Base-by-base conservation (phyloP, 2,329 filamentous ascomycete species). In the Alternaria postmessia region DNA sequence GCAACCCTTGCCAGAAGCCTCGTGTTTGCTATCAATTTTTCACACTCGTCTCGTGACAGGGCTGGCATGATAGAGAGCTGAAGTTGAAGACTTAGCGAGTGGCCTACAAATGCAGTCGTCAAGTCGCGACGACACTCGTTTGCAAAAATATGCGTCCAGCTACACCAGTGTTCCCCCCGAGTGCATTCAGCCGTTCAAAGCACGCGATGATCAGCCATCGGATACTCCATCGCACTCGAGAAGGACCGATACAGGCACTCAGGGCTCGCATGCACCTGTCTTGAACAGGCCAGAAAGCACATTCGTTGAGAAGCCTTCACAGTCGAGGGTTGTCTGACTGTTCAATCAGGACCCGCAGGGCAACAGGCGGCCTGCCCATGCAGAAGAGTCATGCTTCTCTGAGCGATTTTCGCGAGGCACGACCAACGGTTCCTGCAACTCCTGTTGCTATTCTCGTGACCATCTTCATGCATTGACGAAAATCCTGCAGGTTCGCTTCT, bases 381-480 rank as follows among this genome's bases (percentile, higher is more conserved):
- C 66, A 67, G 58, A 69, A 66, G 69, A 77, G 73, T 76, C 73
- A 75, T 72, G 66, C 59, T 34, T 59, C 52, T 58, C 20, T 65
- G 64, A 67, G 64, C 65, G 65, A 63, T 69, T 71, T 67, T 63
- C 69, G 69, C 68, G 57, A 57, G 54, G 58, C 63, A 57, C 57
- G 57, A 62, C 66, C 63, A 67, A 69, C 63, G 60, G 60, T 64
- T 67, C 59, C 62, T 60, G 63, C 59, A 54, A 57, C 53, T 57
- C 46, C 48, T 59, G 60, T 56, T 64, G 49, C 65, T 68, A 65
- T 70, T 70, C 71, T 73, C 66, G 72, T 76, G 72, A 73, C 67
- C 66, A 59, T 59, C 60, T 59, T 58, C 49, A 66, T 59, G 49
- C 62, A 41, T 57, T 55, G 57, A 51, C 59, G 62, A 62, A 59